Evolutionary conservation across 768 basidiomycete genomes (phyloP), one percentile per base, ranked within the genome.

Genomic region (Hygrocybe coccinea): DNA sequence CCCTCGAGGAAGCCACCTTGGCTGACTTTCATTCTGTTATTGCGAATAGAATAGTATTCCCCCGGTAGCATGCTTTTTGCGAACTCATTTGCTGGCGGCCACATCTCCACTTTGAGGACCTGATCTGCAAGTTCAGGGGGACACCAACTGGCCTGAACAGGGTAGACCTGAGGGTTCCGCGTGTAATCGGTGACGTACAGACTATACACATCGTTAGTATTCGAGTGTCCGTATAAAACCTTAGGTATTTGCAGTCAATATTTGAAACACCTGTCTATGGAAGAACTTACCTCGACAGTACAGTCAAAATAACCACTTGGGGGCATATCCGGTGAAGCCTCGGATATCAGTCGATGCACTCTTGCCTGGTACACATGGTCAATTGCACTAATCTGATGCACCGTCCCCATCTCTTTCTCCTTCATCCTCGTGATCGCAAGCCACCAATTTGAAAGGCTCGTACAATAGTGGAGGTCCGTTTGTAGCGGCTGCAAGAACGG

Each of bases 121-220:
- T 62, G 65, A 12, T 76, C 70, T 2, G 67, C 68, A 34, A 87
- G 67, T 22, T 67, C 69, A 5, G 70, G 63, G 10, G 79, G 73
- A 64, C 80, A 84, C 79, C 78, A 83, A 43, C 67, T 51, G 6
- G 72, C 69, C 52, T 73, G 68, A n/a, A 73, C 58, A 14, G 70
- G 62, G 3, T 54, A 54, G 41, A 74, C 61, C 6, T 59, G 56
- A 4, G 68, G 47, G 52, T 80, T 82, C 39, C 57, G 60, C 5
- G 85, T 84, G 62, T 85, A 87, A 60, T 88, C 86, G 1, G 86
- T 87, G 50, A 85, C 83, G 64, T 80, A 86, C 11, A 87, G 56
- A 29, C 68, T 76, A 56, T 76, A 74, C 2, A 76, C 69, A 5
- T 60, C 66, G 35, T 69, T 67, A n/a, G 70, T 62, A 55, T 73